Percentiles rank a stretch among this genome's conserved stretches.
Conservation (phyloP, 2,329 filamentous ascomycete genomes). For the Fusarium palustre region DNA sequence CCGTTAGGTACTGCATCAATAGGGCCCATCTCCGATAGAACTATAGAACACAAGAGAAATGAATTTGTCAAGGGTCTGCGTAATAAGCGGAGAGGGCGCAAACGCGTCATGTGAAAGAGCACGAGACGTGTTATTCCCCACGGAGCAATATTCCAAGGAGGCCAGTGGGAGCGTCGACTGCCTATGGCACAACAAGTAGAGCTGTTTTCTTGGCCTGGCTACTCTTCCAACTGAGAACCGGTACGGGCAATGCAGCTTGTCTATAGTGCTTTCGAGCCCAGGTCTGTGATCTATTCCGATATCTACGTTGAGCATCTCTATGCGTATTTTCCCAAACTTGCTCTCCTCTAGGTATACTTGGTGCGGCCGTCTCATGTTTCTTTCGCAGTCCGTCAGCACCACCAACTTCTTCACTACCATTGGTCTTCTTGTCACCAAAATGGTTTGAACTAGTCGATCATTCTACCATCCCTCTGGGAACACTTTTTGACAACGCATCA, state of each 20-base stretch:
- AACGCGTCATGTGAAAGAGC: slow-evolving; percentile 40
- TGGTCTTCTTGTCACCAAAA: slow-evolving; percentile 3
- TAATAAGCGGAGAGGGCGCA: slow-evolving; percentile 18
- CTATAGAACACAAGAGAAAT: slow-evolving; percentile 1
- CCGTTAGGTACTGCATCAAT: slow-evolving; percentile 1
- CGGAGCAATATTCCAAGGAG: not conserved
- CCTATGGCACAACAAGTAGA: not conserved
- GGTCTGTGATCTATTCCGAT: not conserved
- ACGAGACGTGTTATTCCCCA: slow-evolving; percentile 2
- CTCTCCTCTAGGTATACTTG: not conserved
- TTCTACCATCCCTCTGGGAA: slow-evolving; percentile 22
- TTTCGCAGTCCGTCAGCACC: not conserved
- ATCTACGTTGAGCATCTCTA: not conserved
- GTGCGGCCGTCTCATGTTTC: not conserved
- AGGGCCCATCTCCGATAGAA: slow-evolving; percentile 1
- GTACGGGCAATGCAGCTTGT: not conserved
- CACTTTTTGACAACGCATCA: slow-evolving; percentile 25
- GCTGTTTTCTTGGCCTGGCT: not conserved
- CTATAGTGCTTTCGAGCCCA: not conserved
- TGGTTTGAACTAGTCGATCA: slow-evolving; percentile 23
- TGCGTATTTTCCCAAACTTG: not conserved
- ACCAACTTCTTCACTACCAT: slow-evolving; percentile 10
- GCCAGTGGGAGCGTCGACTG: not conserved
- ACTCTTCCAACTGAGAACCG: not conserved
- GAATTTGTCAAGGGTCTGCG: slow-evolving; percentile 30